Evolutionary conservation across 2,329 filamentous ascomycete species (phyloP), one percentile per base, ranked within the genome.

Genomic region (Elsinoe perseae): DNA sequence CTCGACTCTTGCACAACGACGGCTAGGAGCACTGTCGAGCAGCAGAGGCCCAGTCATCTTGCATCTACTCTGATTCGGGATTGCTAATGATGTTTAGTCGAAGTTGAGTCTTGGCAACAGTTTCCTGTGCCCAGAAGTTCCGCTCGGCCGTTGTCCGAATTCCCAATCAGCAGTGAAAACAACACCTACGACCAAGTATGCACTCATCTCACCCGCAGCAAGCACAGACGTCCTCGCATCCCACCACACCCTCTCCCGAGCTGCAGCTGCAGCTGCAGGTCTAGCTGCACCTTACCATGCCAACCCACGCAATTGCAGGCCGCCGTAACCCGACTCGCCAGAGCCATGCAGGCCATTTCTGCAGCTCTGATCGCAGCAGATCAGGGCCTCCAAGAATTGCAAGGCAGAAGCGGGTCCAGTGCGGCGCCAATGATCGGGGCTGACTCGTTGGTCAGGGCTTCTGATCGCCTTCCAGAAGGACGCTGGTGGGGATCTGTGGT

Each of bases 401-500:
- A 36, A 36, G 32, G 32, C 40, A 43, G 21, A 8, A 43, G 18
- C n/a, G 14, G 14, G 14, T 20, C 4, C 36, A n/a, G 20, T n/a
- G 8, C 14, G 14, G 36, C 40, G 21, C 18, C 21, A 23, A 43
- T 23, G 40, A 43, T 43, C 40, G 38, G 38, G 20, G n/a, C 38
- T 20, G 38, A 42, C 38, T 42, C 38, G 38, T 18, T 7, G 4
- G 20, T 2, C 3, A 20, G 32, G 16, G 38, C 8, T 42, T 42
- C 38, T 42, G 38, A 42, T 42, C 38, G 38, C 38, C 38, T 42
- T 42, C 38, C 38, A 42, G 38, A 42, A 42, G 20, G 16, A 42
- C 5, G 10, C 9, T 42, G 38, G 38, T 36, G 32, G 32, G 32
- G 32, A 36, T 36, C 32, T 36, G 32, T 36, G 32, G 6, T 30